Conservation (phyloP, 2,329 filamentous ascomycete species). For the Mycosphaerella sp. region DNA sequence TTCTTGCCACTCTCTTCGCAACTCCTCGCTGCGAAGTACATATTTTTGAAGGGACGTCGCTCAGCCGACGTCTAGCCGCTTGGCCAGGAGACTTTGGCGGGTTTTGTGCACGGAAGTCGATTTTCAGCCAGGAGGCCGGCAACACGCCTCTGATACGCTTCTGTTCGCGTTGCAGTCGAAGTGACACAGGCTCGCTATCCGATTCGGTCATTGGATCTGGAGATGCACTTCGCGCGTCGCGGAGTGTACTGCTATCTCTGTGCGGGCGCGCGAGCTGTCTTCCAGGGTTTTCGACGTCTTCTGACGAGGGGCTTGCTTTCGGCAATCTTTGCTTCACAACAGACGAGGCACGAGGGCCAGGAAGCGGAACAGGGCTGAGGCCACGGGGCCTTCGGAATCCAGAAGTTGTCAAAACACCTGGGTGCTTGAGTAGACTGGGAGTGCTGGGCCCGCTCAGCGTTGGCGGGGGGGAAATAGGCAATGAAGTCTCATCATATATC, state of each 20-base stretch:
- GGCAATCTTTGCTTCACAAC: conserved; percentile 10
- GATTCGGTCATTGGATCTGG: conserved; percentile 14
- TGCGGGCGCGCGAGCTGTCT: background rate
- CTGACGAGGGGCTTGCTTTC: conserved; percentile 8
- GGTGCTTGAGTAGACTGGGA: background rate
- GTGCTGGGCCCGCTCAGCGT: conserved; percentile 21
- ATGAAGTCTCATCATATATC: conserved; percentile 30
- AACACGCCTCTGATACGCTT: conserved; percentile 45
- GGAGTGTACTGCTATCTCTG: background rate
- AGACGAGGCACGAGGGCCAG: conserved; percentile 30
- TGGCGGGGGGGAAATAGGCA: conserved; percentile 40
- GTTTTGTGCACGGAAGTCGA: conserved; percentile 36
- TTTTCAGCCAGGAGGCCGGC: conserved; percentile 46
- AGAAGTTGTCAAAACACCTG: conserved; percentile 3
- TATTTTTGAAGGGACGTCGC: conserved; percentile 15
- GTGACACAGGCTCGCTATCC: conserved; percentile 17
- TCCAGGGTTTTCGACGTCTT: conserved; percentile 1
- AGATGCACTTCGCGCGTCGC: background rate
- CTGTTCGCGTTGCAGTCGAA: conserved; percentile 32
- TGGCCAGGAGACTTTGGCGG: conserved; percentile 5
- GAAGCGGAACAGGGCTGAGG: conserved; percentile 23
- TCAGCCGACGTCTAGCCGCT: conserved; percentile 2
- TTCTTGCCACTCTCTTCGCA: conserved; percentile 15
- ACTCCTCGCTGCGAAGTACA: conserved; percentile 27
- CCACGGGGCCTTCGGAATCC: conserved; percentile 23